Base-by-base conservation (phyloP, 2,329 filamentous ascomycete genomes). In the Curvularia eragrostidis region DNA sequence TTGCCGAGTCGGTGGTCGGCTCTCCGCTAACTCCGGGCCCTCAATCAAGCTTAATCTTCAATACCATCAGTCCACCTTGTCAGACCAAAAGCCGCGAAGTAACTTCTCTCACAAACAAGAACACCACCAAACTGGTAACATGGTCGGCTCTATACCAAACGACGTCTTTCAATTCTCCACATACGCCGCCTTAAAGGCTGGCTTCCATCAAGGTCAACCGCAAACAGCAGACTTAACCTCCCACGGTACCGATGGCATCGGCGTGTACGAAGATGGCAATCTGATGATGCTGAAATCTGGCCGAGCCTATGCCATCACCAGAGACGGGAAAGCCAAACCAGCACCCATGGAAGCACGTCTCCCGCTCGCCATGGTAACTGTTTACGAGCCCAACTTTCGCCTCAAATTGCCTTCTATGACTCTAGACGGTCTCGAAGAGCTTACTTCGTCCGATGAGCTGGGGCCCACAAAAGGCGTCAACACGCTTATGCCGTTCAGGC, bases 131-230 rank as follows among this genome's bases (percentile, higher is more conserved):
- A 44, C 5, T 30, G 23, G 19, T 10, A 68, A 38, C 24, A 78
- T 79, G 77, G 70, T 72, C 44, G 69, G 66, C 52, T 75, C 75
- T 24, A 77, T 78, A 24, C 78, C 79, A 34, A 80, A 80, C 69
- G 79, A 80, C 63, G 77, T 80, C 60, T 80, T 78, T 62, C 79
- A 80, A 57, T 80, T 76, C 69, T 79, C 77, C 30, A 74, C 78
- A 21, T 66, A 64, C 28, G 68, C 75, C 10, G 79, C 78, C 21
- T 71, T 75, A 52, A 68, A 70, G 10, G 68, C 72, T 13, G 76
- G 76, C 13, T 75, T 79, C 48, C 73, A 66, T 34, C 68, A 59
- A 32, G 69, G 69, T 64, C 59, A 77, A 64, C 65, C 77, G 61
- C 32, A 73, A 64, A 52, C 75, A 60, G 23, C 70, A 59, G 75